Conservation (phyloP, 441 rosid genomes). For the Syzygium malaccense region DNA sequence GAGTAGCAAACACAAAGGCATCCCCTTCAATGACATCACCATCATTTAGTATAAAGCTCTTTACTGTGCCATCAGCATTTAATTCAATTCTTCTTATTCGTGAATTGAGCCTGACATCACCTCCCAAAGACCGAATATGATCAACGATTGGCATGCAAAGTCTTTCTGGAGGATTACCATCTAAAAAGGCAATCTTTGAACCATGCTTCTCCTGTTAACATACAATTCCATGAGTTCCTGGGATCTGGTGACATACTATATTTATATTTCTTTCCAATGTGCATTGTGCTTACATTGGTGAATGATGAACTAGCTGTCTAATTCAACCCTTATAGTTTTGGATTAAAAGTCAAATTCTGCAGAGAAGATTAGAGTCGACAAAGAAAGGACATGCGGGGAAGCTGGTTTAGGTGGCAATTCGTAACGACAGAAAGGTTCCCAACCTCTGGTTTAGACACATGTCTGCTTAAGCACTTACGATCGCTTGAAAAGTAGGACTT, state of each 20-base stretch:
- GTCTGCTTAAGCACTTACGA: neutral
- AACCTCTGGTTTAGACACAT: neutral
- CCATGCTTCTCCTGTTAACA: conserved; percentile 84
- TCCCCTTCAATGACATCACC: conserved; percentile 75
- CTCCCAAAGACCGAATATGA: conserved; percentile 72
- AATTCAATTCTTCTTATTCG: conserved; percentile 79
- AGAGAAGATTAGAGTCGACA: neutral
- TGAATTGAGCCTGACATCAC: conserved; percentile 76
- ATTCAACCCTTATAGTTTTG: neutral
- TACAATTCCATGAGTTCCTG: neutral
- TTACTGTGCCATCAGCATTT: conserved; percentile 71
- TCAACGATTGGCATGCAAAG: conserved; percentile 86
- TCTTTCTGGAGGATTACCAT: conserved; percentile 97
- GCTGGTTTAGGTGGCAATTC: neutral
- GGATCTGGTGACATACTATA: neutral
- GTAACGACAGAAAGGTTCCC: too few species aligned
- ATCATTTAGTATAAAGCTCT: conserved; percentile 52
- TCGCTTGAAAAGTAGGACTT: neutral
- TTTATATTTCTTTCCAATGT: neutral
- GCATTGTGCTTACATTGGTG: neutral
- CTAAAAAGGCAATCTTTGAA: conserved; percentile 95
- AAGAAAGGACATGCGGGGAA: neutral
- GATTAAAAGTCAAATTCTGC: neutral
- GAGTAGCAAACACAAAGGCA: conserved; percentile 80
- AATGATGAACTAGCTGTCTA: neutral